Conservation (phyloP, 73 alveolate genomes). For the Paramecium bursaria region DNA sequence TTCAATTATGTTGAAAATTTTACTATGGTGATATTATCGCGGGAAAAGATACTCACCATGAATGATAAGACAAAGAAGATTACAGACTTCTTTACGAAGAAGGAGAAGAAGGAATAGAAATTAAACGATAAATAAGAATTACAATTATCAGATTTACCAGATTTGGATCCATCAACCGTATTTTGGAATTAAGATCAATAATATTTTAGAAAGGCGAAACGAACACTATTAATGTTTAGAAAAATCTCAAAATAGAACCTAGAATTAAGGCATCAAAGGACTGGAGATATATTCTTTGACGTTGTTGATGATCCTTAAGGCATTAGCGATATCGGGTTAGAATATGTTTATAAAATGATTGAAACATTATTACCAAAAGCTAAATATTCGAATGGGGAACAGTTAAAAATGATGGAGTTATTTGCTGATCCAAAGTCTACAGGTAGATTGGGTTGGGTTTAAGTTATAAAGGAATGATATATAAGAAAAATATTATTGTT, state of each 20-base stretch:
- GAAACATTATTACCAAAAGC: conserved; percentile 84
- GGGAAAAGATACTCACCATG: conserved; percentile 50
- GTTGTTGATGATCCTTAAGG: conserved; percentile 58
- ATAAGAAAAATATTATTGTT: not conserved
- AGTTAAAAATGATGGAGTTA: conserved; percentile 76
- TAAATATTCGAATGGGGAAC: conserved; percentile 48
- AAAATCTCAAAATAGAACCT: conserved; percentile 61
- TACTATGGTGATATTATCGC: conserved; percentile 55
- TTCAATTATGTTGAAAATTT: conserved; percentile 82
- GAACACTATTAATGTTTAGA: conserved; percentile 80
- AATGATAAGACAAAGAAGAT: conserved; percentile 24
- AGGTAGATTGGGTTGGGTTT: conserved; percentile 50
- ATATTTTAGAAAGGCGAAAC: conserved; percentile 76
- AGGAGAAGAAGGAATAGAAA: conserved; percentile 71
- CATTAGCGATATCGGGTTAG: conserved; percentile 61
- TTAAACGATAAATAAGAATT: no score
- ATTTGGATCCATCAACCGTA: conserved; percentile 57
- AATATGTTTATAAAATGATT: conserved; percentile 76
- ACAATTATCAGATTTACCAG: no score
- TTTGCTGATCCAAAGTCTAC: conserved; percentile 20
- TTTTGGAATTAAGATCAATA: conserved; percentile 72
- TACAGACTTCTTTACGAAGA: conserved; percentile 64
- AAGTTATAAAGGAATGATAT: conserved; percentile 35
- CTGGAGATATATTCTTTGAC: conserved; percentile 82
- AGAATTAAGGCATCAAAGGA: conserved; percentile 81